Base-by-base conservation (phyloP, 2,329 filamentous ascomycete genomes). In the Phyllosticta citribraziliensis region DNA sequence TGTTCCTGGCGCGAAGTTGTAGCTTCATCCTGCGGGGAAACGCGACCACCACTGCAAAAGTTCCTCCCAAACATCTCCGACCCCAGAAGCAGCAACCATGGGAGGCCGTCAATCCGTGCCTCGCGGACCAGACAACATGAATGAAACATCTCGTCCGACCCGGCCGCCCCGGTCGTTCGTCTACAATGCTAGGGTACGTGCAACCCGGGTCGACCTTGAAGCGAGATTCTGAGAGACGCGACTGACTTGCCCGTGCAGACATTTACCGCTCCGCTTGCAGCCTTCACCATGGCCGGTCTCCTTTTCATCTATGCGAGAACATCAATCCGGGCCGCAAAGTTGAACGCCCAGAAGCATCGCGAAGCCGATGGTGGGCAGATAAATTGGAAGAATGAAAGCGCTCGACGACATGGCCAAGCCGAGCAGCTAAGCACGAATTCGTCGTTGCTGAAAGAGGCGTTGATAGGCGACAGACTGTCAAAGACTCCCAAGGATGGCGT, bases 241-340 rank as follows among this genome's bases (percentile, higher is more conserved):
- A 35, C 55, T 57, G 30, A 61, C 35, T n/a, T 14, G 4, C 14
- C 4, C 30, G 19, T 25, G 14, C 58, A 82, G 79, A 82, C 79
- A 4, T 67, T 84, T 47, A 79, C 82, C 63, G 83, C 82, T 2
- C 84, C 84, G 5, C 75, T 84, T n/a, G 83, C 82, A n/a, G 83
- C 83, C 25, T 76, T 84, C 64, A 81, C 80, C 14, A 85, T 86
- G 83, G 84, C 83, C 17, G 72, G 80, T 56, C 69, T 86, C 22
- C 78, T 85, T 33, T 83, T 82, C 70, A 73, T 80, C 35, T 89
- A 89, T 72, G 78, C 84, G 27, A 76, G 86, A 57, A 86, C 81
- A 9, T 85, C 82, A 24, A 88, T 89, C 64, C 78, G 80, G 63
- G 82, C 84, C 24, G 87, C 87, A 2, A 87, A 87, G 66, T 77